phyloP scores from a whole-genome alignment of 495 filamentous ascomycete genomes.

The Pyrenopolyporus hunteri region DNA sequence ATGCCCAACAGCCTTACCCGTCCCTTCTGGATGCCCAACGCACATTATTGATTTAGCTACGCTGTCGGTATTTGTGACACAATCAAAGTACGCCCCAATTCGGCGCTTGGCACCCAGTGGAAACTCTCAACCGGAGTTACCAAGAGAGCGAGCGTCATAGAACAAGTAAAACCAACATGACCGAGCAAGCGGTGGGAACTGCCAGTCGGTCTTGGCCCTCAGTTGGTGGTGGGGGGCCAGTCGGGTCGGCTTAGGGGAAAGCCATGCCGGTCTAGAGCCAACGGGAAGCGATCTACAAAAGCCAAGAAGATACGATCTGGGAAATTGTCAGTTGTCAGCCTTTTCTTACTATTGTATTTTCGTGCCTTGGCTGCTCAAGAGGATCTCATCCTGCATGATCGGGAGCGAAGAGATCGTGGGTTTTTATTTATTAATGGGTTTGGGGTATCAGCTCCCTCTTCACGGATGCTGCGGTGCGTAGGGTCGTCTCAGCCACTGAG shows the following conservation, averaged over 20 bases:
- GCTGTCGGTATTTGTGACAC: slow-evolving; percentile 24
- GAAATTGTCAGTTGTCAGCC: slow-evolving; percentile 6
- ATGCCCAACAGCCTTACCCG: slow-evolving; percentile 15
- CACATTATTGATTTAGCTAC: slow-evolving; percentile 23
- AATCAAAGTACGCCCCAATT: slow-evolving; percentile 15
- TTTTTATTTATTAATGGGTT: slow-evolving; percentile 5
- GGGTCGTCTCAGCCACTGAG: slow-evolving; percentile 37
- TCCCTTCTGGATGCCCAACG: slow-evolving; percentile 29
- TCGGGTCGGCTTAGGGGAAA: not conserved
- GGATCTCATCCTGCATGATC: slow-evolving; percentile 16
- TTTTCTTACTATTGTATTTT: slow-evolving; percentile 1
- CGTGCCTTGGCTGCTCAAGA: slow-evolving; percentile 1
- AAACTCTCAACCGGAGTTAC: slow-evolving; percentile 30
- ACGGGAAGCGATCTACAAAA: slow-evolving; percentile 24
- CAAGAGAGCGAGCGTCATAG: slow-evolving; percentile 10
- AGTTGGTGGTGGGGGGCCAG: slow-evolving; percentile 3
- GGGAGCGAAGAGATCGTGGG: not conserved
- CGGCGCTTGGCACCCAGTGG: slow-evolving; percentile 27
- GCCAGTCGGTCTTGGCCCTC: slow-evolving; percentile 1
- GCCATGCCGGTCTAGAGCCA: slow-evolving; percentile 2
- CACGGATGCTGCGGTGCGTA: slow-evolving; percentile 25
- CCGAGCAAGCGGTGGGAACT: slow-evolving; percentile 12
- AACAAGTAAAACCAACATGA: not conserved
- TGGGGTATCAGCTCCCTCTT: not conserved
- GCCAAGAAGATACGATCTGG: slow-evolving; percentile 7